phyloP scores from a whole-genome alignment of 1,139 yeast genomes.

The Magnusiomyces ingens region DNA sequence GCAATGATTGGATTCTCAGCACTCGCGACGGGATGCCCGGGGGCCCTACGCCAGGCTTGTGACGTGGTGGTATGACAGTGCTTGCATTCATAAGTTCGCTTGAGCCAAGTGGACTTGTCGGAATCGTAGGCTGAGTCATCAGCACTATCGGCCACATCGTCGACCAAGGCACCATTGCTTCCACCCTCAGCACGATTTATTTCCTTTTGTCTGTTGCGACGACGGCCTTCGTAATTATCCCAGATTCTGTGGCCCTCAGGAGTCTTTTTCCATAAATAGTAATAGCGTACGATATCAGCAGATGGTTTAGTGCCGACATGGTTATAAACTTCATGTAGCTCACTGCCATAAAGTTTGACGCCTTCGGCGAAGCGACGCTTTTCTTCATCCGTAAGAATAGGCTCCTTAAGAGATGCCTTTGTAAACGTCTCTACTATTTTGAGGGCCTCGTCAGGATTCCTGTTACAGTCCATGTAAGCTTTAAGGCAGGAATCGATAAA shows the following conservation, averaged over 20 bases:
- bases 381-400: constrained; percentile 63
- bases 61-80: constrained; percentile 54
- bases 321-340: constrained; percentile 64
- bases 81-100: constrained; percentile 49
- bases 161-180: constrained; percentile 31
- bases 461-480: constrained; percentile 46
- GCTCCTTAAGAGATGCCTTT: constrained; percentile 60
- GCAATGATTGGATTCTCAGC: constrained; percentile 41
- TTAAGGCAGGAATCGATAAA: constrained; percentile 68
- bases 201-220: constrained; percentile 42
- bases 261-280: constrained; percentile 89
- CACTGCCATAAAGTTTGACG: constrained; percentile 69
- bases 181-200: constrained; percentile 22
- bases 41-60: constrained; percentile 61
- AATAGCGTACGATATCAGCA: constrained; percentile 75
- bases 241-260: constrained; percentile 66
- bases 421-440: constrained; percentile 41
- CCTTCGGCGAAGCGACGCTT: constrained; percentile 66
- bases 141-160: constrained; percentile 53
- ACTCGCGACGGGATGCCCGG: constrained; percentile 49
- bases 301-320: constrained; percentile 63
- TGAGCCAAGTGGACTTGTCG: constrained; percentile 38
- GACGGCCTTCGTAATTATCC: constrained; percentile 76
- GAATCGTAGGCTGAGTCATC: constrained; percentile 67
- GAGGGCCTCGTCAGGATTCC: constrained; percentile 45